Evolutionary conservation across 163 green algal genomes (phyloP), one percentile per base, ranked within the genome.

Genomic region (Chloromonas sp.): DNA sequence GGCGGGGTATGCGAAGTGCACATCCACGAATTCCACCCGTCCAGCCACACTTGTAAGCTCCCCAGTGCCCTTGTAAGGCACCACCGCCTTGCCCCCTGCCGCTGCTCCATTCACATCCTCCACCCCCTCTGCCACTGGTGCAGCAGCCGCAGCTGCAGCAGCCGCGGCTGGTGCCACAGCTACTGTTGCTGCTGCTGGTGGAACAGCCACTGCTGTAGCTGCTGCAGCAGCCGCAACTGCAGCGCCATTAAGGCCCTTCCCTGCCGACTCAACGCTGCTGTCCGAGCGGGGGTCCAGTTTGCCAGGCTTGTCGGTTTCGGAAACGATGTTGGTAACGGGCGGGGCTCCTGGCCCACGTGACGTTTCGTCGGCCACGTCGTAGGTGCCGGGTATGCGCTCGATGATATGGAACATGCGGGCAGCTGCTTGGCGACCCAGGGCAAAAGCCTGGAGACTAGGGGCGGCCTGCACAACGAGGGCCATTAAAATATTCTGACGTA

Each of bases 1-100:
- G 58, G 87, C 84, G 15, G 87, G 87, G 87, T 98, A 98, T 14
- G 90, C 86, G 89, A 98, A 98, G 60, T 78, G 84, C 0, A 98
- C 93, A 71, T 93, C 83, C 60, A 85, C 81, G 79, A 98, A 89
- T 84, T 91, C 88, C 70, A 98, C 84, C 8, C 90, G 58, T 2
- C 96, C 96, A 0, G 80, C 57, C 80, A 82, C 8, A 90, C 89
- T 1, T 11, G 87, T 66, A 82, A 58, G 70, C 83, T 74, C 76
- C 61, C 57, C 60, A 60, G 83, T 81, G 60, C 57, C 60, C 70
- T 8, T 61, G 11, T 76, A 61, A 3, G 77, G 15, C 78, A 81
- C 60, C 3, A 70, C 15, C 13, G 61, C 2, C n/a, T 57, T 81
- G 58, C 2, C 58, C 57, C 2, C 57, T 3, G 61, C 78, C n/a